phyloP scores from a whole-genome alignment of 768 basidiomycete genomes.

The Boletus coccyginus region DNA sequence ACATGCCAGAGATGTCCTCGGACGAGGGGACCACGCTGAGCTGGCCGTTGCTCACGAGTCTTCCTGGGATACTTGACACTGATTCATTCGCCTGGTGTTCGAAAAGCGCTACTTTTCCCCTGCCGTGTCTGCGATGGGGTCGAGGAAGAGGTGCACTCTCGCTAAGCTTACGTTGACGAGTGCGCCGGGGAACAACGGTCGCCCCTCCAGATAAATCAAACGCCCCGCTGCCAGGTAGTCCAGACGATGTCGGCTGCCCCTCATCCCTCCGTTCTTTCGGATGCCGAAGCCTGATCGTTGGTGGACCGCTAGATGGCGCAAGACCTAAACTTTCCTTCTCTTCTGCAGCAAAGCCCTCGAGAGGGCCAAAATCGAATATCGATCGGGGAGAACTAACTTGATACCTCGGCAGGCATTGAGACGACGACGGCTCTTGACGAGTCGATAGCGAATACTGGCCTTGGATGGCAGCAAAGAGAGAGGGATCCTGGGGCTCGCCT shows the following conservation, averaged over 20 bases:
- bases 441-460: constrained; percentile 23
- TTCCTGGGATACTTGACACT: constrained; percentile 45
- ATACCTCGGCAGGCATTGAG: constrained; percentile 62
- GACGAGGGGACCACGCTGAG: constrained; percentile 41
- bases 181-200: constrained; percentile 14
- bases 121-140: constrained; percentile 51
- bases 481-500: constrained; percentile 47
- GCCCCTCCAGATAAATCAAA: constrained; percentile 14
- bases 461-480: constrained; percentile 36
- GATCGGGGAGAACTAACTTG: constrained; percentile 57
- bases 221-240: not conserved
- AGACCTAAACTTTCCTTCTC: constrained; percentile 70
- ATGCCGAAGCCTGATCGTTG: constrained; percentile 11
- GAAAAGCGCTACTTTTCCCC: constrained; percentile 90
- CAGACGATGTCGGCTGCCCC: constrained; percentile 2
- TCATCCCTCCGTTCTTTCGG: constrained; percentile 11
- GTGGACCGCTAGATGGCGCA: constrained; percentile 37
- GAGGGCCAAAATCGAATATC: constrained; percentile 66
- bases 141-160: constrained; percentile 74
- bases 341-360: constrained; percentile 74
- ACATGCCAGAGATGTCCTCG: constrained; percentile 35
- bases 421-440: constrained; percentile 25
- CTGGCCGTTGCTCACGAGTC: constrained; percentile 27
- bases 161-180: constrained; percentile 84
- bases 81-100: constrained; percentile 56